Percentiles rank a stretch among this genome's conserved stretches.
These are phyloP conservation scores for Geum urbanum DNA, from an alignment of 306 rosid species.

Conservation along the genomic window DNA sequence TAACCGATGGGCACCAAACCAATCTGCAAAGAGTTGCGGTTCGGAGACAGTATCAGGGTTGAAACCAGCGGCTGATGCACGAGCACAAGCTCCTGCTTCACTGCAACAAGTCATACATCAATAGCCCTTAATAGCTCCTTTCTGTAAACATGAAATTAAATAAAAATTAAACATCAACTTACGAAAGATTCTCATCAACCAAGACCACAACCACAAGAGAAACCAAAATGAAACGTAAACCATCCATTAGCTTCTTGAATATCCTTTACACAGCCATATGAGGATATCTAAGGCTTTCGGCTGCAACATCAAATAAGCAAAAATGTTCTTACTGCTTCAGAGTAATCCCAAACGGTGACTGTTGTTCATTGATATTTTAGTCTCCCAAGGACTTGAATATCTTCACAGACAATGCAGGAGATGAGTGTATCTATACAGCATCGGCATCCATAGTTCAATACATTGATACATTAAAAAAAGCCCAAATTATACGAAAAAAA, in stretches of 20 bases:
- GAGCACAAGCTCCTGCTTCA: conserved; percentile 74
- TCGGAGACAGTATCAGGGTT: conserved; percentile 59
- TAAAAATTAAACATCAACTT: conserved; percentile 34
- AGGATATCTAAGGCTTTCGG: too few relatives aligned
- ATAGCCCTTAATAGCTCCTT: conserved; percentile 93
- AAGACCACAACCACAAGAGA: conserved; percentile 1
- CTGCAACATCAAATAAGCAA: too few relatives aligned
- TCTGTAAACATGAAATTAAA: conserved; percentile 33
- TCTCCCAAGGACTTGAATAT: conserved; percentile 61
- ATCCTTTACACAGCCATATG: not conserved
- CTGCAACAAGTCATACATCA: conserved; percentile 78
- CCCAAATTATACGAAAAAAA: not conserved
- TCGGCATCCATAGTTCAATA: not conserved
- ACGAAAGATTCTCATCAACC: conserved; percentile 27
- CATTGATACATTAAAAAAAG: not conserved
- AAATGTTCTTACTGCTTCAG: conserved; percentile 56
- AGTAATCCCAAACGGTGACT: conserved; percentile 60
- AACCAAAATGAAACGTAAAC: not conserved
- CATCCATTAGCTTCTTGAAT: not conserved
- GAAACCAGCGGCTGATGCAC: conserved; percentile 88
- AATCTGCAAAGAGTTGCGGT: conserved; percentile 70
- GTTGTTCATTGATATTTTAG: conserved; percentile 61
- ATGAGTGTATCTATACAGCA: conserved; percentile 53
- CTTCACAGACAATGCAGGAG: conserved; percentile 45
- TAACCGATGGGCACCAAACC: conserved; percentile 67